Conservation (phyloP, 2,329 filamentous ascomycete genomes). For the Diaporthe caulivora region DNA sequence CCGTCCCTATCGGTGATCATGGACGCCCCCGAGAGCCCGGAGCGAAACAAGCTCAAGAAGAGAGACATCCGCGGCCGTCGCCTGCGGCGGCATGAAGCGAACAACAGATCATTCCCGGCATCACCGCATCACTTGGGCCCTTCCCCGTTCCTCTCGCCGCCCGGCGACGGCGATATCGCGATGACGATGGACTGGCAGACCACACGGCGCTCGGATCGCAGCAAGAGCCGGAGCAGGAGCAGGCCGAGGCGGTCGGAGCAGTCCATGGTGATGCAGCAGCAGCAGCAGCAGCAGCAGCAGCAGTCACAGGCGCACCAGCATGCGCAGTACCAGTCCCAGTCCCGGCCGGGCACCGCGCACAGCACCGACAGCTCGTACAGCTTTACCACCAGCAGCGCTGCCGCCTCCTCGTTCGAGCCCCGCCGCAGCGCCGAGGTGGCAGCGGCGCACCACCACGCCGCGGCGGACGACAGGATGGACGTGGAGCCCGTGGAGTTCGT, state of each 20-base stretch:
- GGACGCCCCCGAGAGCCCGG: conserved; percentile 18
- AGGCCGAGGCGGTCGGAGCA: conserved; percentile 23
- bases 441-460: background rate
- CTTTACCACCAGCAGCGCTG: conserved; percentile 23
- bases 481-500: conserved; percentile 34
- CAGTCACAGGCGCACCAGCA: background rate
- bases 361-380: conserved; percentile 28
- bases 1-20: conserved; percentile 28
- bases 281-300: background rate
- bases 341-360: conserved; percentile 28
- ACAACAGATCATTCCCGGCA: background rate
- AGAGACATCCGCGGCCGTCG: conserved; percentile 33
- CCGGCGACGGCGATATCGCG: background rate
- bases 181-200: conserved; percentile 35
- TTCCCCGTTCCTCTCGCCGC: conserved; percentile 4
- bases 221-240: conserved; percentile 32
- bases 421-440: conserved; percentile 35
- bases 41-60: conserved; percentile 38
- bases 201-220: conserved; percentile 11
- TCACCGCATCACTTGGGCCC: background rate
- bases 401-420: conserved; percentile 23
- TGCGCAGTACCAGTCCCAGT: background rate
- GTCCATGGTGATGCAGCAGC: conserved; percentile 19
- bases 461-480: conserved; percentile 32
- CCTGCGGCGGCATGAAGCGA: conserved; percentile 20